phyloP scores from a whole-genome alignment of 192 early-diverging fungal species.

The Podila verticillata region DNA sequence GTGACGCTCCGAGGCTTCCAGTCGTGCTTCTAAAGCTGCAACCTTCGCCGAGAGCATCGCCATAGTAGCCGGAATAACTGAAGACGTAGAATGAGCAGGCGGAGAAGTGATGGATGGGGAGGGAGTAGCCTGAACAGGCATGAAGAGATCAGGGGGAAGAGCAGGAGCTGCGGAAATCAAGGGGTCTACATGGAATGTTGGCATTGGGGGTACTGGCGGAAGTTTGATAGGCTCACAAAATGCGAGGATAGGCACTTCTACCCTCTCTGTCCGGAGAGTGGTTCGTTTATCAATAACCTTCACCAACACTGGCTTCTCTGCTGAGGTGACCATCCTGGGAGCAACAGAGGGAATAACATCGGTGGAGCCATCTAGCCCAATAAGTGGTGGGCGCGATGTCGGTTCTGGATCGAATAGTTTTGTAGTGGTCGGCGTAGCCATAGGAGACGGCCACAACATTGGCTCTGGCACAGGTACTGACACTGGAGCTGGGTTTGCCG shows the following conservation, averaged over 20 bases:
- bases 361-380: constrained; percentile 10
- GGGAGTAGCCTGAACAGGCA: background rate
- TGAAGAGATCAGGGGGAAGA: background rate
- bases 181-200: constrained; percentile 11
- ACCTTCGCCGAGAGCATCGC: constrained; percentile 14
- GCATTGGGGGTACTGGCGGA: constrained; percentile 5
- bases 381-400: background rate
- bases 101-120: background rate
- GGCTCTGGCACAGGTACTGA: background rate
- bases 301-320: background rate
- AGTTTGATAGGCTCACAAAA: constrained; percentile 1
- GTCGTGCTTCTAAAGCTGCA: constrained; percentile 14
- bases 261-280: constrained; percentile 6
- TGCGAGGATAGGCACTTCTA: constrained; percentile 5
- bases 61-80: background rate
- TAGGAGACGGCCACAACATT: background rate
- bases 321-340: constrained; percentile 5
- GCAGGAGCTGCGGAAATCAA: background rate
- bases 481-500: background rate
- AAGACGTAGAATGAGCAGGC: background rate
- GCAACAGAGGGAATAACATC: constrained; percentile 7
- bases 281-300: constrained; percentile 4
- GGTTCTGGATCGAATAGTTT: background rate
- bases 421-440: too few species aligned
- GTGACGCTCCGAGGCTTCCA: constrained; percentile 15